These are phyloP conservation scores for Penicillium sp. DNA, from an alignment of 2,329 filamentous ascomycete species.

Conservation along the genomic window DNA sequence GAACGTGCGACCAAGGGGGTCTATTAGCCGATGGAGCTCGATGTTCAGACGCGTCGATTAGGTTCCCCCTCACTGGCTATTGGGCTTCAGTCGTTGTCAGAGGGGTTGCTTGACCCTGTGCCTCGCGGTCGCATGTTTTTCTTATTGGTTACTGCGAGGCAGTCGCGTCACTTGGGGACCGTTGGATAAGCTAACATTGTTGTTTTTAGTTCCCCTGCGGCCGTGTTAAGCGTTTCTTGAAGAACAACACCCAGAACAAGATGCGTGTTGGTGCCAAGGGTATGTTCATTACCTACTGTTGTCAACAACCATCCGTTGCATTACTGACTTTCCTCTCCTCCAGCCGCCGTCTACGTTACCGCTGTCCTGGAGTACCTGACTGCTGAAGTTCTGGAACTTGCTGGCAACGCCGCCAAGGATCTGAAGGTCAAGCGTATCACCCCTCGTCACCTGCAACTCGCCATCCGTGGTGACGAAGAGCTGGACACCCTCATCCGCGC, in stretches of 20 bases:
- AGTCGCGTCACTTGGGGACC: neutral
- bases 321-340: conserved; percentile 13
- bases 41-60: conserved; percentile 22
- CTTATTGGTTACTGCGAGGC: neutral
- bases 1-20: conserved; percentile 6
- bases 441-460: conserved; percentile 93
- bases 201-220: conserved; percentile 85
- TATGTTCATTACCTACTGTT: conserved; percentile 25
- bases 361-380: conserved; percentile 98
- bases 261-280: conserved; percentile 97
- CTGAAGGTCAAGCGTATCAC: conserved; percentile 99
- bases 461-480: conserved; percentile 97
- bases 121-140: conserved; percentile 11
- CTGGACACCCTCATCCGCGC: conserved; percentile 95
- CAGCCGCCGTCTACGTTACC: conserved; percentile 93
- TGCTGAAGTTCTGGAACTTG: conserved; percentile 95
- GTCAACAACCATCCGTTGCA: neutral
- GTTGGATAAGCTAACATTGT: conserved; percentile 20
- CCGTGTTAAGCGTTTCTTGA: conserved; percentile 99
- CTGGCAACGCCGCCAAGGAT: conserved; percentile 98
- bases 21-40: conserved; percentile 4
- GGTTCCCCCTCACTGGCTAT: conserved; percentile 7
- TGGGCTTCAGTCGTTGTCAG: neutral
- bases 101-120: neutral
- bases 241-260: conserved; percentile 99